Base-by-base conservation (phyloP, 768 basidiomycete genomes). In the Leccinum obscurum region DNA sequence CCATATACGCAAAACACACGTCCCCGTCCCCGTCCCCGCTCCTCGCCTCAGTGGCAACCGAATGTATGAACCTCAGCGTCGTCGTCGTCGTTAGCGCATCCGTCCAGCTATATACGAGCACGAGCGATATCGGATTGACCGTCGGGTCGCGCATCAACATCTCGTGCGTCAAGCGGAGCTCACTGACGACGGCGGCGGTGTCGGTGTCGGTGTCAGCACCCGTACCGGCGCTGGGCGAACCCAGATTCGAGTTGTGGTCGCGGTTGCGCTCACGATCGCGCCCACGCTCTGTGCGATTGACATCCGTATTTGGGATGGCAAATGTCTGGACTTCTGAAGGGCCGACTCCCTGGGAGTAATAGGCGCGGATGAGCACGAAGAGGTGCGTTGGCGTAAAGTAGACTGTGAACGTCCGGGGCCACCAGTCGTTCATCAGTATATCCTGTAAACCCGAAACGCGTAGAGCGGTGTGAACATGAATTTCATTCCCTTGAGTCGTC, bases 41-140 rank as follows among this genome's bases (percentile, higher is more conserved):
- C 5, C 6, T 17, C 14, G 15, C 15, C 2, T 6, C 15, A 39
- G 15, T 39, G 37, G 6, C 7, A 39, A 17, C 15, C 15, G 65
- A 55, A 32, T 70, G 59, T 55, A 68, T 52, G 59, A 70, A 70
- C 9, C 68, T 60, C 59, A 70, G 62, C n/a, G 62, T 64, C 24
- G 56, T 67, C n/a, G 65, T 26, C 3, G 8, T 13, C 5, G 59
- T 62, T 4, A 44, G 26, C 1, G 60, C 58, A 28, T 70, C 62
- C 41, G 35, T 32, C 4, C 55, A 34, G 52, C 56, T 37, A 41
- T 65, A 61, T 32, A 68, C 59, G n/a, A 56, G 67, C 37, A 46
- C 13, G 1, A 60, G 55, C 62, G 57, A 60, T 6, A 54, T 13
- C 1, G 60, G 59, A 6, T 50, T 30, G 15, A 7, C 15, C 15